Evolutionary conservation across 805 yeast species (phyloP).

Genomic region (Candida krabiensis): DNA sequence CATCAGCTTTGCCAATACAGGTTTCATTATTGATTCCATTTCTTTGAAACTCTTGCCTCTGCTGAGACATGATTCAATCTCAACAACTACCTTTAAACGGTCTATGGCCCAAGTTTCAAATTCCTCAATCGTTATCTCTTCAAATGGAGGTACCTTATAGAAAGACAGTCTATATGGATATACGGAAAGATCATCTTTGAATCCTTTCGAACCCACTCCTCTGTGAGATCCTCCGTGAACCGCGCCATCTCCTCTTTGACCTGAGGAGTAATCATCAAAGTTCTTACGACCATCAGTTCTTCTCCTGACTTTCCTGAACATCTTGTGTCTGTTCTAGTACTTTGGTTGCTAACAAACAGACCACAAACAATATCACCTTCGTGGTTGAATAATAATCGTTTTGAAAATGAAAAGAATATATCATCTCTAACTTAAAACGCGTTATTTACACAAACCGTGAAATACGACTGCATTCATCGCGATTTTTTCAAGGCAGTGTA

Average conservation of each 20-base stretch:
- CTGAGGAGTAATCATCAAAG: conserved; percentile 39
- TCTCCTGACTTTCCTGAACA: conserved; percentile 76
- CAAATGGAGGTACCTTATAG: conserved; percentile 73
- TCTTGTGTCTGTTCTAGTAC: conserved; percentile 22
- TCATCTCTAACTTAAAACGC: too few species aligned
- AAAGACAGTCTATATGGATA: conserved; percentile 64
- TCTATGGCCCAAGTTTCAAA: conserved; percentile 97
- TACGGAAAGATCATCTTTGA: conserved; percentile 30
- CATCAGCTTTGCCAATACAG: conserved; percentile 59
- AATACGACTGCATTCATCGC: too few species aligned
- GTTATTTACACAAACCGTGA: too few species aligned
- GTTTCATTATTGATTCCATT: conserved; percentile 62
- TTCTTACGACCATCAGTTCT: conserved; percentile 73
- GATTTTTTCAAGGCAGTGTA: too few species aligned
- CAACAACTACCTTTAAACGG: conserved; percentile 76
- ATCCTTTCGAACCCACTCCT: conserved; percentile 30
- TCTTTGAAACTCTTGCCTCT: conserved; percentile 67
- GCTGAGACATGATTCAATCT: conserved; percentile 73
- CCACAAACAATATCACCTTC: too few species aligned
- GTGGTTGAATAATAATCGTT: too few species aligned
- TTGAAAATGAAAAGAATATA: too few species aligned
- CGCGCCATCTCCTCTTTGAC: conserved; percentile 30
- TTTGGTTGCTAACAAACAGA: conserved; percentile 5
- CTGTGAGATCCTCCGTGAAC: conserved; percentile 28
- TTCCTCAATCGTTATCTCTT: conserved; percentile 87